Evolutionary conservation across 1,139 yeast genomes (phyloP).

Genomic region (Lodderomyces pseudojiufengensis): DNA sequence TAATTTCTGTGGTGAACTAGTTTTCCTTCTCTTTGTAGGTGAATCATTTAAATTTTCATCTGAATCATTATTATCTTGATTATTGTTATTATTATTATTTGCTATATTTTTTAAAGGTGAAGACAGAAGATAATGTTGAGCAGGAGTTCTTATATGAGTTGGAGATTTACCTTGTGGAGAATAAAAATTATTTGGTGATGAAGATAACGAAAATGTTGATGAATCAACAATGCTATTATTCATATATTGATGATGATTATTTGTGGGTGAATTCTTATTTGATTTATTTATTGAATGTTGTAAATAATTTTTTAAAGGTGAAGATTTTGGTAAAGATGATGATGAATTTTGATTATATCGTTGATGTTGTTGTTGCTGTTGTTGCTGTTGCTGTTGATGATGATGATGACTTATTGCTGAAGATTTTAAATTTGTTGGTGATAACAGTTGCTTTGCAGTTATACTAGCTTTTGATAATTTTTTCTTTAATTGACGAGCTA

Average conservation of each 20-base stretch:
- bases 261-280: constrained; percentile 9
- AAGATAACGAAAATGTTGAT: too few relatives aligned
- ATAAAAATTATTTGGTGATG: constrained; percentile 35
- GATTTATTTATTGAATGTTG: constrained; percentile 18
- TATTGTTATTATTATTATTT: too few relatives aligned
- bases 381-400: not conserved
- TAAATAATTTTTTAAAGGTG: constrained; percentile 32
- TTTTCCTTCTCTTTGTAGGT: constrained; percentile 28
- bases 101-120: constrained; percentile 30
- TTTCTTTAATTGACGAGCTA: constrained; percentile 44
- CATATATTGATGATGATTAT: constrained; percentile 1
- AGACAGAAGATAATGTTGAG: constrained; percentile 31
- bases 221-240: not conserved
- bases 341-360: not conserved
- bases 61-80: constrained; percentile 16
- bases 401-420: constrained; percentile 3
- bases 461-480: constrained; percentile 44
- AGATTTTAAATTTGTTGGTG: constrained; percentile 21
- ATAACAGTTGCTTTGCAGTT: constrained; percentile 41
- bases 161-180: constrained; percentile 44
- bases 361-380: not conserved
- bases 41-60: constrained; percentile 19
- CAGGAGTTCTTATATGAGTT: constrained; percentile 39
- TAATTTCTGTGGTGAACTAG: constrained; percentile 28
- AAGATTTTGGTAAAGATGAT: constrained; percentile 18